phyloP scores from a whole-genome alignment of 2,329 filamentous ascomycete genomes.

The Aspergillus intermedius region DNA sequence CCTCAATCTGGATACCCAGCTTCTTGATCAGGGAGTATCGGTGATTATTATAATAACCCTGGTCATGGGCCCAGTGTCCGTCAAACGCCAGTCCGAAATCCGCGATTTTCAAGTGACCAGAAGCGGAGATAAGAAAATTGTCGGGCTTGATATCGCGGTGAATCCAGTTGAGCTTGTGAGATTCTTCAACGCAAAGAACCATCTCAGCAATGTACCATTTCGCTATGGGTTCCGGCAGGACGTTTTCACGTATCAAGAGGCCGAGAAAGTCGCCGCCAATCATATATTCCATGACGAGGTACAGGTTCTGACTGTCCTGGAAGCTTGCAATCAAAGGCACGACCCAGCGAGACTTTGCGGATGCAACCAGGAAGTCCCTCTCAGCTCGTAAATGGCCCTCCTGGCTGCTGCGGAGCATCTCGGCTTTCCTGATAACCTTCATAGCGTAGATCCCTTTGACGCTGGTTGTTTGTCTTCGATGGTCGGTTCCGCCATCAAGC shows the following conservation, averaged over 20 bases:
- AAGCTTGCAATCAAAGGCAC: constrained; percentile 84
- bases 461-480: constrained; percentile 23
- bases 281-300: constrained; percentile 98
- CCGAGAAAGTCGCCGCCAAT: constrained; percentile 91
- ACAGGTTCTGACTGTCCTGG: constrained; percentile 75
- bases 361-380: constrained; percentile 82
- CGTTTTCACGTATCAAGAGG: constrained; percentile 75
- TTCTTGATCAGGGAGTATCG: constrained; percentile 72
- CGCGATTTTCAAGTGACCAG: constrained; percentile 88
- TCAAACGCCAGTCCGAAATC: constrained; percentile 96
- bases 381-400: constrained; percentile 90
- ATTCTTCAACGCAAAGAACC: constrained; percentile 90
- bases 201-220: constrained; percentile 92
- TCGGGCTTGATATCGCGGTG: constrained; percentile 96
- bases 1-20: constrained; percentile 65
- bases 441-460: constrained; percentile 73
- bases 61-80: constrained; percentile 89
- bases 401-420: constrained; percentile 85
- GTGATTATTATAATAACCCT: constrained; percentile 76
- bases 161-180: constrained; percentile 80
- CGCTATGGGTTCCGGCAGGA: constrained; percentile 69
- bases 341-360: constrained; percentile 83
- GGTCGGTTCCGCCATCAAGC: constrained; percentile 17
- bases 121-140: constrained; percentile 86
- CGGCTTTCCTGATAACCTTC: constrained; percentile 92